Evolutionary conservation across 2,329 filamentous ascomycete genomes (phyloP), one percentile per base, ranked within the genome.

Genomic region (Bisporella sp.): DNA sequence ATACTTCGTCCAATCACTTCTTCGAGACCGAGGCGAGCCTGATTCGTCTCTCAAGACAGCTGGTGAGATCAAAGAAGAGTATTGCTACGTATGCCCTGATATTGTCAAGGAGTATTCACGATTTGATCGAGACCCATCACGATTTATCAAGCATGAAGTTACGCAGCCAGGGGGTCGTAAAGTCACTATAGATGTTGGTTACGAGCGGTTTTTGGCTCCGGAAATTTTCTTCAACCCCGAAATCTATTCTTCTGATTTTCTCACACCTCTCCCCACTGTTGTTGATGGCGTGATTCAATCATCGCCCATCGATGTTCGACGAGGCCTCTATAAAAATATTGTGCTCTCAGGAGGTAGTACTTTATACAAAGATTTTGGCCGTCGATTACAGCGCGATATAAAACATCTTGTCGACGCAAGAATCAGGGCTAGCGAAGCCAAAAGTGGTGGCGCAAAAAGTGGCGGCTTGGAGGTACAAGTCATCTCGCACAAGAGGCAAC

Each of bases 161-260:
- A 83, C 82, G 51, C 84, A 93, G 53, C 85, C 90, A 30, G 92
- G 91, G 61, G 93, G 93, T 56, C 85, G 87, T 60, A 84, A 87
- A 61, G 84, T 92, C 28, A 80, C 76, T 1, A 89, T 99, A 44
- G 95, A 99, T 63, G 88, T 99, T 48, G 93, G 93, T 48, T 99
- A 97, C 72, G 93, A 99, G 71, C 87, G 93, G 33, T 99, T 99
- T 78, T 78, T 99, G 53, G 93, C 93, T 2, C 95, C 95, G 29
- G 93, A 99, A 70, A 99, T 99, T 66, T 99, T 99, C 73, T 99
- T 99, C 82, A 99, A 99, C 72, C 93, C 93, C 31, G 93, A 99
- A 73, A 99, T 99, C 64, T 97, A 97, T 78, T 96, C 89, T 55
- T 97, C 92, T 59, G 93, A 99, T 68, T 99, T 99, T 76, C 75